Evolutionary conservation across 2,329 filamentous ascomycete species (phyloP), one percentile per base, ranked within the genome.

Genomic region (Alternaria consortialis): DNA sequence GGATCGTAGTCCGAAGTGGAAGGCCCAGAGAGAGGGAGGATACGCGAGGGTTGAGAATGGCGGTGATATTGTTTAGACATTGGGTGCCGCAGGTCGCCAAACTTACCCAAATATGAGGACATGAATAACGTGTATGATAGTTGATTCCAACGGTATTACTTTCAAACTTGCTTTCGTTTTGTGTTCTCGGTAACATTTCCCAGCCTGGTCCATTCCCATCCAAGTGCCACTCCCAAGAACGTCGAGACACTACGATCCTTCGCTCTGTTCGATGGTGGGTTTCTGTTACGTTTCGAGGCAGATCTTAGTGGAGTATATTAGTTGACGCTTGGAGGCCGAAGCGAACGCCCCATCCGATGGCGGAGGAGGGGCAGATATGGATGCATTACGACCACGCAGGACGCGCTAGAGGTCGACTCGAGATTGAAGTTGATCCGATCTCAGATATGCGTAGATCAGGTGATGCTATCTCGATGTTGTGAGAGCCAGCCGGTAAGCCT

Each of bases 271-370:
- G 25, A 29, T 20, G 52, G 36, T 27, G 47, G 60, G 64, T 70
- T 74, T 72, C 64, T 67, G 64, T 73, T 72, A 73, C 66, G 70
- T 74, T 66, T 69, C 52, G 42, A 52, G 29, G 47, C 52, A 44
- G 57, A 48, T 34, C 25, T 73, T 71, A 71, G 71, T 70, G 63
- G 63, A 60, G 39, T 34, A 58, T 65, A 67, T 66, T 71, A 65
- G 60, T 65, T 66, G 61, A 47, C 25, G 51, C 34, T 13, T 42
- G 23, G 6, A 40, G 47, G 44, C 54, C 60, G 54, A 44, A 58
- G 44, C 42, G 61, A 50, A 51, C 36, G 39, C 40, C 40, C 36
- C 53, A 20, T 42, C 63, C 67, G 70, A 73, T 66, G 64, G 65
- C 66, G 71, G 67, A 70, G 63, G 56, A 53, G 60, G 62, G 62